Evolutionary conservation across 495 filamentous ascomycete species (phyloP), one percentile per base, ranked within the genome.

Genomic region (Xylaria cubensis): DNA sequence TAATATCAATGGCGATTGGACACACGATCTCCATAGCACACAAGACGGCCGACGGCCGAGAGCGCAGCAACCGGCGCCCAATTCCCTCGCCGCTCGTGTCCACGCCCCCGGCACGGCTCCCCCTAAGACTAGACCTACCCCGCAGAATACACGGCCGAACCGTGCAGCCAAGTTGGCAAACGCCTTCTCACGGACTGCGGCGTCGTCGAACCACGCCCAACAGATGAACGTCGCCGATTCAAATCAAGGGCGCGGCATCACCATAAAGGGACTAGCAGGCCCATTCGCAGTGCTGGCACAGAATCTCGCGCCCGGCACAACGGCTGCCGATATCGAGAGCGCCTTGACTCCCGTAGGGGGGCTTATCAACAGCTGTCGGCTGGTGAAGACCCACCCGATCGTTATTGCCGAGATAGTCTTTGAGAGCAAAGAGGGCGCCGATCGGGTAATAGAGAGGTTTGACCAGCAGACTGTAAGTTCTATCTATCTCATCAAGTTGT

Each of bases 291-390:
- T 98, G 15, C 85, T 94, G 64, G 95, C 91, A 1, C 89, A 90
- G 79, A 98, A 98, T 82, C 95, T 99, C 74, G 94, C 94, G 4
- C 90, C 90, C 4, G 96, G 96, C 48, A 99, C 96, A 4, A 97
- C 96, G 4, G 94, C 93, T 2, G 95, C 93, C 48, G 96, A 99
- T 79, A 97, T 98, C 62, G 93, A 97, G 81, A 90, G 92, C 70
- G 94, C 94, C 55, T 87, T 98, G 84, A 88, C 88, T 51, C 90
- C 91, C 2, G 80, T 92, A 3, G 91, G 90, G 1, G 93, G 93
- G 41, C 83, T 90, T 66, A 89, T 97, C 70, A 77, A 87, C 41
- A 89, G 87, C 72, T 97, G 95, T 80, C 88, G 86, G 50, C 83
- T 99, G 21, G 84, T 92, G 19, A 89, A 89, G 59, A 85, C 89